Evolutionary conservation across 2,329 filamentous ascomycete species (phyloP), one percentile per base, ranked within the genome.

Genomic region (Simplicillium sp.): DNA sequence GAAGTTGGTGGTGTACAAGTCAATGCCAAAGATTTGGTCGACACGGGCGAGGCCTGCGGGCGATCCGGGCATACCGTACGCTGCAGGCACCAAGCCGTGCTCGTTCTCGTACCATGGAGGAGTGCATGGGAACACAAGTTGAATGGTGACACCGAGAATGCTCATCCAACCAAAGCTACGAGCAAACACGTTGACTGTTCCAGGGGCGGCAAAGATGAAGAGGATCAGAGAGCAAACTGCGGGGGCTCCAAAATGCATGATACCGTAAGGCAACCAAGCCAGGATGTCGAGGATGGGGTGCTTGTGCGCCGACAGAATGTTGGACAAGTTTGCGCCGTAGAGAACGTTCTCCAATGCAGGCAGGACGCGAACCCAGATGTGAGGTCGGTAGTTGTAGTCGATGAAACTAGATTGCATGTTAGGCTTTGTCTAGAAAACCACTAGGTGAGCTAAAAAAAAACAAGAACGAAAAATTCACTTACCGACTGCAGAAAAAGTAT

Each of bases 81-180:
- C 87, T 37, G 90, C 90, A 3, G 90, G 89, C 25, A 87, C 87
- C 39, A 96, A 70, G 13, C 90, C 90, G 60, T 95, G 87, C 54
- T 85, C 73, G 61, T 92, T 94, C 71, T 96, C 90, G 57, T 96
- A 97, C 90, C 90, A 97, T 2, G 90, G 90, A 18, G 90, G 87
- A 17, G 89, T 92, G 69, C 90, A 96, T 2, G 90, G 90, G 64
- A 96, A 94, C 46, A 88, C 63, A 40, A 96, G 73, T 65, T 96
- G 89, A 49, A 94, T 89, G 28, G 82, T 77, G 42, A 96, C 90
- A 40, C 88, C 90, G 11, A 82, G 70, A 48, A 95, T 77, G 65
- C 88, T 92, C 78, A 96, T 84, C 73, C 90, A 96, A 44, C 90
- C 90, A 53, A 96, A 95, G 38, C 83, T 80, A 51, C 83, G 82